phyloP scores from a whole-genome alignment of 1,139 yeast species.

The Sugiyamaella castrensis region DNA sequence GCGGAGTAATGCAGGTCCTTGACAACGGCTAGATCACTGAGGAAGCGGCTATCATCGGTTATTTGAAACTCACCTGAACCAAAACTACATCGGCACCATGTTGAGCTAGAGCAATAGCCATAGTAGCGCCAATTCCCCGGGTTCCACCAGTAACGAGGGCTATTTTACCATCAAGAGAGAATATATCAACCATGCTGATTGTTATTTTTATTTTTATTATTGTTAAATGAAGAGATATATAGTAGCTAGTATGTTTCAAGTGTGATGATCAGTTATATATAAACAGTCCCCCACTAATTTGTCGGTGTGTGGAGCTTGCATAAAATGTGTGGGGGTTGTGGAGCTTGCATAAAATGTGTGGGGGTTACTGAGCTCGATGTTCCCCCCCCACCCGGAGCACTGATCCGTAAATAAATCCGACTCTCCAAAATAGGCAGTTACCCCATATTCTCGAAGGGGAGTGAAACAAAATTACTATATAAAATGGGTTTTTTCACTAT shows the following conservation, averaged over 20 bases:
- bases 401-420: too few species aligned
- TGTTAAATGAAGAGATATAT: background rate
- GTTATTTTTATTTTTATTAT: background rate
- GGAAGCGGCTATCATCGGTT: background rate
- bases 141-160: constrained; percentile 46
- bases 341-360: background rate
- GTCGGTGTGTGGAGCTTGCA: background rate
- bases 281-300: background rate
- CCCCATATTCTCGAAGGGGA: too few species aligned
- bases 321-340: constrained; percentile 4
- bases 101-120: constrained; percentile 44
- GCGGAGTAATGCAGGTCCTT: too few species aligned
- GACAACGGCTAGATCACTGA: too few species aligned
- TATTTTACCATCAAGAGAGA: constrained; percentile 42
- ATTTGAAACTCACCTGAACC: constrained; percentile 29
- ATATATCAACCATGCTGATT: constrained; percentile 25
- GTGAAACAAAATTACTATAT: too few species aligned
- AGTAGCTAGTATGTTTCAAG: background rate
- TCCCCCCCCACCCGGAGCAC: too few species aligned
- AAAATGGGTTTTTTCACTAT: too few species aligned
- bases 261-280: background rate
- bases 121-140: constrained; percentile 44
- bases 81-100: constrained; percentile 45
- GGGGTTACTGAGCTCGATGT: background rate
- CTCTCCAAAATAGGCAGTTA: too few species aligned